These are phyloP conservation scores for Alternaria sp. DNA, from an alignment of 2,329 filamentous ascomycete species.

Conservation along the genomic window DNA sequence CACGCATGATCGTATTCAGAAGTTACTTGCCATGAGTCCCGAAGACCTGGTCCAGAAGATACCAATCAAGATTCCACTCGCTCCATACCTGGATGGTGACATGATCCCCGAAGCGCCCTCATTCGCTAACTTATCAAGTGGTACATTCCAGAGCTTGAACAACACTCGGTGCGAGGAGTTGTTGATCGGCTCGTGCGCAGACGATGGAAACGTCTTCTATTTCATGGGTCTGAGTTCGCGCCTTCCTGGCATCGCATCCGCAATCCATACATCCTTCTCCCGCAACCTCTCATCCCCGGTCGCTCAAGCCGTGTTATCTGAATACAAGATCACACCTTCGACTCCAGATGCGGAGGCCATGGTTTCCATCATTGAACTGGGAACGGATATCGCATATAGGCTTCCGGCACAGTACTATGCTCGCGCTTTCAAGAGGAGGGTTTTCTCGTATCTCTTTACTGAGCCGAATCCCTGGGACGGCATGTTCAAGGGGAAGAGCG, in stretches of 20 bases:
- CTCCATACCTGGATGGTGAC: conserved; percentile 53
- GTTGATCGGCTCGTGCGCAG: conserved; percentile 54
- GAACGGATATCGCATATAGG: conserved; percentile 54
- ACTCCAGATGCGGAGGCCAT: conserved; percentile 49
- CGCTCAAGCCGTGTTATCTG: conserved; percentile 34
- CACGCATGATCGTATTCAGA: conserved; percentile 47
- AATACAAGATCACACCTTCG: conserved; percentile 47
- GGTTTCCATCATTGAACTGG: conserved; percentile 47
- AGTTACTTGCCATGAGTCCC: conserved; percentile 46
- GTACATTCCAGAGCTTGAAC: neutral
- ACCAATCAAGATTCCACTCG: conserved; percentile 42
- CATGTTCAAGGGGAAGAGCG: conserved; percentile 24
- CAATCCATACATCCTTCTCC: conserved; percentile 38
- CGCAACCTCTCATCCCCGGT: conserved; percentile 22
- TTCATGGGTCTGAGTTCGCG: conserved; percentile 25
- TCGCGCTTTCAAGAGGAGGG: conserved; percentile 23
- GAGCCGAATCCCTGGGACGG: conserved; percentile 37
- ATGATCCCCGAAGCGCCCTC: conserved; percentile 37
- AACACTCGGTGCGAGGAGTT: conserved; percentile 52
- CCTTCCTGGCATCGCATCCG: conserved; percentile 26
- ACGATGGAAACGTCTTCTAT: conserved; percentile 46
- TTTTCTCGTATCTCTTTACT: conserved; percentile 30
- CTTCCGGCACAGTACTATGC: conserved; percentile 50
- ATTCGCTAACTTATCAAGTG: conserved; percentile 11
- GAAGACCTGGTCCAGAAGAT: conserved; percentile 49